Evolutionary conservation across 208 protist species (phyloP), one percentile per base, ranked within the genome.

Genomic region (Trypanosoma brucei): DNA sequence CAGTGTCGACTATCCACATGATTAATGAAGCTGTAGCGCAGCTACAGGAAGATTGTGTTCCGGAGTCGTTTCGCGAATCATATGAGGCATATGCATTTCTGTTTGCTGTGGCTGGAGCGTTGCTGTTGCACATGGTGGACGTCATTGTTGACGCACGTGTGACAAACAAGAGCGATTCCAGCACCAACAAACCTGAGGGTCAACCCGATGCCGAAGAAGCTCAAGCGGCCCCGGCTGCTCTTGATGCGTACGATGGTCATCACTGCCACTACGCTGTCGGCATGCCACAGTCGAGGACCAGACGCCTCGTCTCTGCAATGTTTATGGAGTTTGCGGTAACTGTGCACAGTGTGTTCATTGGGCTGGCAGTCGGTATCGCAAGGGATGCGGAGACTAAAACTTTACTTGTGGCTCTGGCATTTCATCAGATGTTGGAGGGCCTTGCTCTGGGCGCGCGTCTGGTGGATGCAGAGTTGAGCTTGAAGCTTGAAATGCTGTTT

Each of bases 321-420:
- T n/a, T 83, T n/a, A 55, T 86, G 35, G 76, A 85, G 62, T 77
- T 82, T 45, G 76, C 78, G 35, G 65, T 82, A 35, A 76, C 77
- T 35, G 59, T 85, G 42, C 83, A 89, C 68, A 89, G 79, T 59
- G n/a, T 89, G 37, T 84, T 89, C 48, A 64, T 89, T 30, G 83
- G 83, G 13, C 55, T 89, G 31, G 67, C 79, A 6, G 67, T 86
- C 6, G 83, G 83, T 14, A 67, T 85, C n/a, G 66, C 70, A 60
- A 58, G 63, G 8, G 70, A 89, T 42, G 9, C 53, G 7, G 76
- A 52, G 30, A 54, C 42, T 0, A 63, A 56, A 48, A 36, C 40
- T 37, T 31, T 75, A 30, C 52, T 75, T 9, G 46, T 55, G 22
- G 69, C 69, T 11, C 36, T 75, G 35, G n/a, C 48, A 4, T 70